Base-by-base conservation (phyloP, 2,329 filamentous ascomycete genomes). In the Monosporascus sp. region DNA sequence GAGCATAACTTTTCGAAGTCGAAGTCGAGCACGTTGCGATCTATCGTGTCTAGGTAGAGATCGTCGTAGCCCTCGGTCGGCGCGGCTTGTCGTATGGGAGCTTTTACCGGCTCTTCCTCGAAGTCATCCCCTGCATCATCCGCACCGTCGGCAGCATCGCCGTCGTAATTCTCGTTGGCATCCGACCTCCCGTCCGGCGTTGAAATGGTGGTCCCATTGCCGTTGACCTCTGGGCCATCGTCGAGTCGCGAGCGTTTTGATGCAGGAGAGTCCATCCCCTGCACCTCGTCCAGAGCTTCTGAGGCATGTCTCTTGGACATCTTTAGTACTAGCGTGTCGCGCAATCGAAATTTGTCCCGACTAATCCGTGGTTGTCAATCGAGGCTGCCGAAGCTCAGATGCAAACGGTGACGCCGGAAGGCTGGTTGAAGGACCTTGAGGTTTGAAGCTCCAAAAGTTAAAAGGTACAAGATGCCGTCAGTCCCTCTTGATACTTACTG, bases 1-100 rank as follows among this genome's bases (percentile, higher is more conserved):
- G 93, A 97, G 74, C 94, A 99, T 14, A 97, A 83, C 77, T 99
- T 99, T 70, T 99, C 94, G 69, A 99, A 99, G 72, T 99, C 94
- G 69, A 97, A 97, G 72, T 99, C 94, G 53, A 97, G 85, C 47
- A 96, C 86, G 66, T 87, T 85, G 65, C 94, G 89, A 71, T 96
- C 86, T 73, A 99, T 95, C 14, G 94, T 97, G 76, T 99, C 94
- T 62, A 99, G 88, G 70, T 99, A 99, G 27, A 99, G 85, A 70
- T 99, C 93, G 65, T 88, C 87, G 75, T 97, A 99, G 57, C 93
- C 93, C 68, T 88, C 88, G 36, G 89, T 83, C 17, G 93, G 91
- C 45, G 87, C 89, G 49, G 78, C 77, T 70, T 96, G 91, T 59
- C 90, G 84, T 60, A 77, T 76, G 20, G 80, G 77, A n/a, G 73